A percentile compares a stretch with the other conserved stretches of the same genome.
phyloP scores from a whole-genome alignment of 768 basidiomycete species.

The Erythrobasidium yunnanense region DNA sequence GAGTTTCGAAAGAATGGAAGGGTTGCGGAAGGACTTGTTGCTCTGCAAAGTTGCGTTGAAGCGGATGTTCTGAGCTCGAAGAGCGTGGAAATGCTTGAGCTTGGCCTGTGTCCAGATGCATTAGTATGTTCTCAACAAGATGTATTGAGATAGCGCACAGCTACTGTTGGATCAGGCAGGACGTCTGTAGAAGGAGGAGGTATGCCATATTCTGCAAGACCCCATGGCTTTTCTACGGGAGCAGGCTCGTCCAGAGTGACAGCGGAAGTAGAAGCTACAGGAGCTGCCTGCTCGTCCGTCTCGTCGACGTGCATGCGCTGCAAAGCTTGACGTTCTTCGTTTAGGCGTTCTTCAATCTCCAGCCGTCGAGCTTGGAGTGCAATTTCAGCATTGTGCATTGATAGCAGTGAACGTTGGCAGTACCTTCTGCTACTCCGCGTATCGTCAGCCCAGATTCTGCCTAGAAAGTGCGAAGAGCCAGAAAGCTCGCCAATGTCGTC shows the following conservation, averaged over 20 bases:
- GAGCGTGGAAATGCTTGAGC: conserved; percentile 60
- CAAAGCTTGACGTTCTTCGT: background rate
- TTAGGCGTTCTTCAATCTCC: background rate
- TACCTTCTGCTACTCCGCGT: conserved; percentile 15
- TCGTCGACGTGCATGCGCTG: background rate
- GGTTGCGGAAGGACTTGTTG: conserved; percentile 86
- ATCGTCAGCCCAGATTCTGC: conserved; percentile 20
- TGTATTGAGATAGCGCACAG: background rate
- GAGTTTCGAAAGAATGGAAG: conserved; percentile 86
- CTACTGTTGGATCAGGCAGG: conserved; percentile 15
- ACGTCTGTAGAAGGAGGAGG: background rate
- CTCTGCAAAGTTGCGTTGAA: conserved; percentile 94
- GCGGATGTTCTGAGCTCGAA: conserved; percentile 66
- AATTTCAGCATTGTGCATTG: background rate
- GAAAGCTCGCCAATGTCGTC: too few relatives aligned
- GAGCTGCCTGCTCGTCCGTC: background rate
- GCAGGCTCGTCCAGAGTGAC: background rate
- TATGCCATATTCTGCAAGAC: conserved; percentile 25
- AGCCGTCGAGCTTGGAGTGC: background rate
- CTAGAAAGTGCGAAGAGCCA: background rate
- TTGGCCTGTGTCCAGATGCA: conserved; percentile 44
- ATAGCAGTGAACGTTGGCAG: background rate
- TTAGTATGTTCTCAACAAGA: background rate
- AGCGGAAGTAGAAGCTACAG: background rate
- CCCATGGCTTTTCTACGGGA: conserved; percentile 4